Conservation (phyloP, 495 filamentous ascomycete species). For the Hamigera avellanea region DNA sequence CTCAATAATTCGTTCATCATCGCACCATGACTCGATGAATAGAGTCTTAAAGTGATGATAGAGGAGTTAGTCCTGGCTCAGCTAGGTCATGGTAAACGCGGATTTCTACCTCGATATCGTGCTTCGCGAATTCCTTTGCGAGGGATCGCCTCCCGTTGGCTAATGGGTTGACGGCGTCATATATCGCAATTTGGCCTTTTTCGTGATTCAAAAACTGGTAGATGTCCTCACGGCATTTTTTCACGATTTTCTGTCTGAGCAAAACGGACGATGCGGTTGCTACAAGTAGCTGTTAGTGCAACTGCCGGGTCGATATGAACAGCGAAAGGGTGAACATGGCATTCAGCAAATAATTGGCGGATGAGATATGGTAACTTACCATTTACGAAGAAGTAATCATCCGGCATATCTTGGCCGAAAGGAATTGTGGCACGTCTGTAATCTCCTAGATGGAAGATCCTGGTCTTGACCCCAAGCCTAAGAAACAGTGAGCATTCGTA, state of each 20-base stretch:
- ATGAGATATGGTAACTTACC: slow-evolving; percentile 27
- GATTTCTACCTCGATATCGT: slow-evolving; percentile 67
- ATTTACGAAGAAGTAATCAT: slow-evolving; percentile 97
- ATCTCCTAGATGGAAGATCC: slow-evolving; percentile 94
- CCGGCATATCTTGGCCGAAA: slow-evolving; percentile 73
- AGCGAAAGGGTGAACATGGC: not conserved
- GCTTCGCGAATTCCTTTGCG: slow-evolving; percentile 91
- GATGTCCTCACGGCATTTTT: slow-evolving; percentile 95
- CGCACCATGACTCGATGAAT: slow-evolving; percentile 92
- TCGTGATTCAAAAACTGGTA: slow-evolving; percentile 92
- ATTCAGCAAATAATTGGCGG: not conserved
- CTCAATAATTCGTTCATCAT: slow-evolving; percentile 85
- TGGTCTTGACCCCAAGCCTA: slow-evolving; percentile 95
- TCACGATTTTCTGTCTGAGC: slow-evolving; percentile 89
- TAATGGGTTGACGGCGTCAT: slow-evolving; percentile 95
- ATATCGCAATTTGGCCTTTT: slow-evolving; percentile 97
- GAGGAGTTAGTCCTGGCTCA: not conserved
- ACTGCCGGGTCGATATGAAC: not conserved
- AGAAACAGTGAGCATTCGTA: not conserved
- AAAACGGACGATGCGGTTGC: slow-evolving; percentile 77
- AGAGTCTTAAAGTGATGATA: slow-evolving; percentile 49
- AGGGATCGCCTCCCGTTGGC: slow-evolving; percentile 72
- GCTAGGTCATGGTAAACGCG: not conserved
- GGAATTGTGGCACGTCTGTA: slow-evolving; percentile 89
- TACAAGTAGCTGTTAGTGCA: slow-evolving; percentile 14